Evolutionary conservation across 2,329 filamentous ascomycete species (phyloP).

Genomic region (Aureobasidium sp.): DNA sequence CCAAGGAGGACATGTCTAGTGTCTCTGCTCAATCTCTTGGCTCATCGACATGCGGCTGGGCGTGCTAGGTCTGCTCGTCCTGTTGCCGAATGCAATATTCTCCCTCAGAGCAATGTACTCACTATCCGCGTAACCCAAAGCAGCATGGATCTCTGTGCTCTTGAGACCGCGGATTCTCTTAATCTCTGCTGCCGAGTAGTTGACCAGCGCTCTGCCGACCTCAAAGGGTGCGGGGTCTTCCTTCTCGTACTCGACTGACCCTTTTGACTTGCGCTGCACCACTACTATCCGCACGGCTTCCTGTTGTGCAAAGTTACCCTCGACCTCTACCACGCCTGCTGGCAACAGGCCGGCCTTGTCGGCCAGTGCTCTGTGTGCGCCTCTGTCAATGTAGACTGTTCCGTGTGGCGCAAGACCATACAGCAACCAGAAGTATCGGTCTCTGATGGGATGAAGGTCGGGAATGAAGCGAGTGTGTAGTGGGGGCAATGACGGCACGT

Average conservation of each 20-base stretch:
- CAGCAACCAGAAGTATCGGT: conserved; percentile 94
- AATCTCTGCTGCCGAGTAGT: conserved; percentile 85
- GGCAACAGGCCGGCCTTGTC: conserved; percentile 83
- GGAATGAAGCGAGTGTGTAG: conserved; percentile 91
- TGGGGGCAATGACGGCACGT: conserved; percentile 37
- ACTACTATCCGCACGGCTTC: conserved; percentile 84
- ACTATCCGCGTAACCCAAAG: conserved; percentile 86
- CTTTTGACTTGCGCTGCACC: conserved; percentile 46
- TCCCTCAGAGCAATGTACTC: conserved; percentile 88
- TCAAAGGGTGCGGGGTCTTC: conserved; percentile 49
- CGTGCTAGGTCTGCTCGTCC: conserved; percentile 18
- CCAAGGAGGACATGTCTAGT: background rate
- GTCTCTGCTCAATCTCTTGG: background rate
- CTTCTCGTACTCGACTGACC: conserved; percentile 30
- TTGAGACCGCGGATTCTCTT: conserved; percentile 72
- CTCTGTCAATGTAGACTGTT: conserved; percentile 85
- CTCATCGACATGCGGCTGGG: conserved; percentile 7
- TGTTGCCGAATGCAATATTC: conserved; percentile 66
- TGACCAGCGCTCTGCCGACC: conserved; percentile 81
- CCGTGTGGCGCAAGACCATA: conserved; percentile 87
- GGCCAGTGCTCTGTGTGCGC: conserved; percentile 69
- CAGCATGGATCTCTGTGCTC: conserved; percentile 68
- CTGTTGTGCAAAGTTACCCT: conserved; percentile 81
- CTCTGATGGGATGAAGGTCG: conserved; percentile 72
- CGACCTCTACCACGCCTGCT: conserved; percentile 81